Evolutionary conservation across 2,329 filamentous ascomycete genomes (phyloP).

Genomic region (Aspergillus sp.): DNA sequence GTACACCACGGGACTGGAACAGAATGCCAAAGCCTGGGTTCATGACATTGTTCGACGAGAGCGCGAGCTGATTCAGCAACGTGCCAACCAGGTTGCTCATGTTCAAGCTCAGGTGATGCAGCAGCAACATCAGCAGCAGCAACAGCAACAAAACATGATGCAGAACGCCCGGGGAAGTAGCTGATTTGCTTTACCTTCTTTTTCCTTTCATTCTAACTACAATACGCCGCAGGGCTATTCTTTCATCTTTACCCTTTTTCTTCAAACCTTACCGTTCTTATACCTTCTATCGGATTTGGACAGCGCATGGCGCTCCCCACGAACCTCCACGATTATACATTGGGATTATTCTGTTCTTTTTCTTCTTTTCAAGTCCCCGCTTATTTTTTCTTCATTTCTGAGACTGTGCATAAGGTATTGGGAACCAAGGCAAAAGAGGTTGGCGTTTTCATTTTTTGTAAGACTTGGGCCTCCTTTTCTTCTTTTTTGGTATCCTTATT

Average conservation of each 20-base stretch:
- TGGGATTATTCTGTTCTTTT: neutral
- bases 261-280: neutral
- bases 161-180: conserved; percentile 43
- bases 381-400: conserved; percentile 10
- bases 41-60: conserved; percentile 43
- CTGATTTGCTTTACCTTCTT: neutral
- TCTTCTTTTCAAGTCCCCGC: neutral
- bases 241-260: neutral
- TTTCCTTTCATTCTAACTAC: conserved; percentile 14
- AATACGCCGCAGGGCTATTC: neutral
- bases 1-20: conserved; percentile 40
- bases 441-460: conserved; percentile 13
- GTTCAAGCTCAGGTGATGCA: conserved; percentile 39
- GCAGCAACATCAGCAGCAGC: conserved; percentile 35
- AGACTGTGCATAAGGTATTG: conserved; percentile 17
- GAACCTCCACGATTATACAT: neutral
- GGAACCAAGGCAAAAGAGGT: conserved; percentile 18
- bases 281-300: neutral
- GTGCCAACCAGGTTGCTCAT: conserved; percentile 33
- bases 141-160: conserved; percentile 47
- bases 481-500: conserved; percentile 10
- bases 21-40: conserved; percentile 40
- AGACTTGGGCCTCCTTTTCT: neutral
- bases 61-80: conserved; percentile 35
- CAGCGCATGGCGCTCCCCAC: neutral